Percentiles rank a stretch among this genome's conserved stretches.
phyloP scores from a whole-genome alignment of 2,329 filamentous ascomycete genomes.

The Aspergillus aculeatus region DNA sequence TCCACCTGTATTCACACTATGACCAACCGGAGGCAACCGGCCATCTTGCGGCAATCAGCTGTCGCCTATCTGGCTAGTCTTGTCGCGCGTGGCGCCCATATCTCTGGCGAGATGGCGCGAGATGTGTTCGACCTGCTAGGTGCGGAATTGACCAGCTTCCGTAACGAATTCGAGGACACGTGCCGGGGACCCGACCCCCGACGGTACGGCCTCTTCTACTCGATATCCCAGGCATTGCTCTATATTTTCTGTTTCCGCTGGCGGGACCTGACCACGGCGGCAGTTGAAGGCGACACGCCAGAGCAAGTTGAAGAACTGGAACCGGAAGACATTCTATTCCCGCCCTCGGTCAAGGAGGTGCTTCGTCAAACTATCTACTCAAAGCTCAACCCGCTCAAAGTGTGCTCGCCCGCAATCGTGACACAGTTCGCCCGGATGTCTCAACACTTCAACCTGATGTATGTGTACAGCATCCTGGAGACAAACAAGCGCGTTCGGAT shows the following conservation, averaged over 20 bases:
- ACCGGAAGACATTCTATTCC: slow-evolving; percentile 74
- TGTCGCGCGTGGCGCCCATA: slow-evolving; percentile 81
- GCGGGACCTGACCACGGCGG: slow-evolving; percentile 74
- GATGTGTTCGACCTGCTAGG: slow-evolving; percentile 79
- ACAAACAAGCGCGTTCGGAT: slow-evolving; percentile 87
- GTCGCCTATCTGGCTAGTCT: slow-evolving; percentile 93
- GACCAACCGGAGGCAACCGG: slow-evolving; percentile 67
- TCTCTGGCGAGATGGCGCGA: slow-evolving; percentile 73
- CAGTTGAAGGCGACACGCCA: slow-evolving; percentile 54
- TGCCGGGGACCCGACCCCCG: slow-evolving; percentile 84
- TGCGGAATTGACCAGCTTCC: slow-evolving; percentile 71
- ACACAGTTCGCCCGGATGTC: slow-evolving; percentile 87
- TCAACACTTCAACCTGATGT: slow-evolving; percentile 81
- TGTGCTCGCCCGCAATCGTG: slow-evolving; percentile 88
- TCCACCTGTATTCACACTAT: slow-evolving; percentile 72
- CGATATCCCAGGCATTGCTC: slow-evolving; percentile 80
- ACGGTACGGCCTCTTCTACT: slow-evolving; percentile 81
- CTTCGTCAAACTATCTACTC: slow-evolving; percentile 78
- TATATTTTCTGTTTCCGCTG: slow-evolving; percentile 99
- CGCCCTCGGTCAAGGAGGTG: slow-evolving; percentile 69
- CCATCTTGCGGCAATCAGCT: slow-evolving; percentile 76
- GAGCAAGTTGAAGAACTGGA: slow-evolving; percentile 55
- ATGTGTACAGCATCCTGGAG: slow-evolving; percentile 83
- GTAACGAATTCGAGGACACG: slow-evolving; percentile 66
- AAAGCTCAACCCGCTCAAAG: slow-evolving; percentile 89